A percentile compares a stretch with the other conserved stretches of the same genome.
phyloP scores from a whole-genome alignment of 148 eudicot genomes.

The Fagopyrum tataricum region DNA sequence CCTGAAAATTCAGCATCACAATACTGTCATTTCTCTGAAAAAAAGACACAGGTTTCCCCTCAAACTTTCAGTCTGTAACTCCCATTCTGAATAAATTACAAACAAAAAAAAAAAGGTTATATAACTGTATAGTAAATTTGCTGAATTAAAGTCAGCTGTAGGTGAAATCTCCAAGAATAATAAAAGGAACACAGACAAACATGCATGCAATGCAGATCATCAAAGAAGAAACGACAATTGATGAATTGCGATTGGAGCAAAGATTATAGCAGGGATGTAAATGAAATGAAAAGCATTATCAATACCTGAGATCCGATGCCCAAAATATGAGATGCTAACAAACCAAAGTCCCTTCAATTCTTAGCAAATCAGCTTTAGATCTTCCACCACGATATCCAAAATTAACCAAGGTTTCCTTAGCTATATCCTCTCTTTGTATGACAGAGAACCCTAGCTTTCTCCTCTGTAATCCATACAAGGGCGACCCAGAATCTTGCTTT shows the following conservation, averaged over 20 bases:
- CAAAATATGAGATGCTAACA: background rate
- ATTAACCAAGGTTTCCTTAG: slow-evolving; percentile 19
- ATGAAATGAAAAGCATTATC: background rate
- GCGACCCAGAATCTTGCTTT: slow-evolving; percentile 18
- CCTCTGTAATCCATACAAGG: slow-evolving; percentile 21
- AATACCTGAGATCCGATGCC: slow-evolving; percentile 2
- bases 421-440: background rate
- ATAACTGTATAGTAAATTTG: background rate
- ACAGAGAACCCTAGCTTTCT: slow-evolving; percentile 36
- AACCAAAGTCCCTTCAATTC: slow-evolving; percentile 15
- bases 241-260: background rate
- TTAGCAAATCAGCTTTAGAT: slow-evolving; percentile 20
- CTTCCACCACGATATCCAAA: background rate
- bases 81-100: background rate
- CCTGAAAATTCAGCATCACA: slow-evolving; percentile 9
- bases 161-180: background rate
- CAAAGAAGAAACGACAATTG: background rate
- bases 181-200: background rate
- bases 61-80: background rate
- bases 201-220: slow-evolving; percentile 4
- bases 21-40: background rate
- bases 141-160: background rate
- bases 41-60: slow-evolving; percentile 16
- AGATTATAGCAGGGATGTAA: background rate
- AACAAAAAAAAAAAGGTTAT: background rate